A percentile compares a stretch with the other conserved stretches of the same genome.
phyloP scores from a whole-genome alignment of 2,329 filamentous ascomycete species.

The Harringtonia aguacate region DNA sequence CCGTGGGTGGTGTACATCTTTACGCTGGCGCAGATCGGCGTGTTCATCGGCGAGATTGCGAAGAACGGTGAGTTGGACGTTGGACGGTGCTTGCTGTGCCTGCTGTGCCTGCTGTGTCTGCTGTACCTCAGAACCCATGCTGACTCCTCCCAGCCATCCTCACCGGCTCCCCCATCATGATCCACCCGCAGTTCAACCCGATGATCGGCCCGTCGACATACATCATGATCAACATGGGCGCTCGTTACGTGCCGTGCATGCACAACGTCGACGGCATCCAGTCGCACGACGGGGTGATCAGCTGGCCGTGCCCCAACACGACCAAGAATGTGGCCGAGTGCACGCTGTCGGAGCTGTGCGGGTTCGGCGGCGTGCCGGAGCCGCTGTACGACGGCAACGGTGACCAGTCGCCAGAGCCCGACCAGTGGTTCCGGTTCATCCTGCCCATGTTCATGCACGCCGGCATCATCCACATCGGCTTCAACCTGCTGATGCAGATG shows the following conservation, averaged over 20 bases:
- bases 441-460: conserved; percentile 91
- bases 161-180: conserved; percentile 69
- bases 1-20: conserved; percentile 80
- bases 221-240: conserved; percentile 93
- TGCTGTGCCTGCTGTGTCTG: not conserved
- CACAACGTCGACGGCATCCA: conserved; percentile 63
- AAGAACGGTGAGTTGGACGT: conserved; percentile 56
- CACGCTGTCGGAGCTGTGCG: conserved; percentile 69
- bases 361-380: conserved; percentile 66
- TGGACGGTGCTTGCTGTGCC: not conserved
- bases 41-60: conserved; percentile 83
- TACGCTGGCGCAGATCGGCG: conserved; percentile 63
- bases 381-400: conserved; percentile 45
- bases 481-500: conserved; percentile 87
- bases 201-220: conserved; percentile 94
- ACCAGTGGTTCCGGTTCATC: conserved; percentile 98
- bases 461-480: conserved; percentile 86
- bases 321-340: conserved; percentile 56
- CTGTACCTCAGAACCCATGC: conserved; percentile 4
- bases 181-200: conserved; percentile 79
- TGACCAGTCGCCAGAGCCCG: conserved; percentile 50
- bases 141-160: conserved; percentile 6
- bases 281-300: conserved; percentile 33
- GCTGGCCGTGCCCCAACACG: conserved; percentile 74
- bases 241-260: conserved; percentile 90